Percentiles rank a stretch among this genome's conserved stretches.
Evolutionary conservation across 345 rosid species (phyloP).

Genomic region (Aquilaria yunnanensis): DNA sequence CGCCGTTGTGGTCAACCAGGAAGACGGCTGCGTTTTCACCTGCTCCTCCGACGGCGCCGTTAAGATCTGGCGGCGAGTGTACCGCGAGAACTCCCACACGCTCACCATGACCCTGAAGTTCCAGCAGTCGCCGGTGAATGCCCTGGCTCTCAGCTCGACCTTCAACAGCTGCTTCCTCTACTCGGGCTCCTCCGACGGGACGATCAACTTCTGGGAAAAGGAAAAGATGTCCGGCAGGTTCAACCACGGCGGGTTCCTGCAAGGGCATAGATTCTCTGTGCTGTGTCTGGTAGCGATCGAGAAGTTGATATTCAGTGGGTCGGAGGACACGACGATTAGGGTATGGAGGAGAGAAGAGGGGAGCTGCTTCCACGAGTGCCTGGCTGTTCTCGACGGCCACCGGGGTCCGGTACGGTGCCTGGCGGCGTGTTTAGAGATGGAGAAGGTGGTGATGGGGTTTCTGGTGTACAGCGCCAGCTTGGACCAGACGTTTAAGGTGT

Average conservation of each 20-base stretch:
- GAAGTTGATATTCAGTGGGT: constrained; percentile 42
- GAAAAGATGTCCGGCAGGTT: constrained; percentile 39
- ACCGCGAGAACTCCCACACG: constrained; percentile 39
- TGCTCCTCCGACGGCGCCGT: constrained; percentile 46
- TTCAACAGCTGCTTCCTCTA: constrained; percentile 31
- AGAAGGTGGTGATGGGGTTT: constrained; percentile 40
- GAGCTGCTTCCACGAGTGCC: constrained; percentile 42
- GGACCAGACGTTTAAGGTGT: constrained; percentile 45
- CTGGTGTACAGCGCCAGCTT: constrained; percentile 45
- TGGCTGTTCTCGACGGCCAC: constrained; percentile 44
- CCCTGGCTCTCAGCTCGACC: constrained; percentile 34
- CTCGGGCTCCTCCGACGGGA: constrained; percentile 44
- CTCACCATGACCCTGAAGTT: constrained; percentile 42
- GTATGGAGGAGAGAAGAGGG: constrained; percentile 56
- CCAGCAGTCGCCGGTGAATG: constrained; percentile 43
- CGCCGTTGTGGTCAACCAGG: constrained; percentile 40
- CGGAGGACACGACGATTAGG: constrained; percentile 50
- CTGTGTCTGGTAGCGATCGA: constrained; percentile 32
- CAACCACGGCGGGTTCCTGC: constrained; percentile 47
- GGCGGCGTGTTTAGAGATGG: constrained; percentile 38
- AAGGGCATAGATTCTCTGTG: constrained; percentile 39
- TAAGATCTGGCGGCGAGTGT: constrained; percentile 45
- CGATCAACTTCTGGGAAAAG: constrained; percentile 48
- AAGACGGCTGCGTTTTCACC: constrained; percentile 50
- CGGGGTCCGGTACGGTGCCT: constrained; percentile 43